These are phyloP conservation scores for Paraphysoderma sedebokerense DNA, from an alignment of 371 early-diverging fungal species.

Conservation along the genomic window DNA sequence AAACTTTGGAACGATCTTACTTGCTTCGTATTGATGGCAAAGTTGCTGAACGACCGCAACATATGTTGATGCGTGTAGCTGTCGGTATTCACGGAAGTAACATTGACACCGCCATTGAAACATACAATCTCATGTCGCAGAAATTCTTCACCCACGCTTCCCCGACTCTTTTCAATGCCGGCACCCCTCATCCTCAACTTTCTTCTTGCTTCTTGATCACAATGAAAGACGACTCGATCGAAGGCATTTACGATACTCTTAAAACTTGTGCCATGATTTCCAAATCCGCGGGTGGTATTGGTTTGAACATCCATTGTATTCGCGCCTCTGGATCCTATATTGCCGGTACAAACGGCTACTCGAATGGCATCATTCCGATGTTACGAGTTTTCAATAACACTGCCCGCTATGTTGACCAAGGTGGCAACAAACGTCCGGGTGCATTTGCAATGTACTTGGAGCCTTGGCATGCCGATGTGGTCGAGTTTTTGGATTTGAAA, in stretches of 20 bases:
- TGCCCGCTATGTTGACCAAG: slow-evolving; percentile 97
- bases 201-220: slow-evolving; percentile 93
- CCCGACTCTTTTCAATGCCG: slow-evolving; percentile 97
- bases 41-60: slow-evolving; percentile 94
- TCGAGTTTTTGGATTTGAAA: slow-evolving; percentile 93
- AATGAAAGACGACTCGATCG: slow-evolving; percentile 94
- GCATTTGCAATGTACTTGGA: slow-evolving; percentile 98
- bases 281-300: slow-evolving; percentile 98
- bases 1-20: slow-evolving; percentile 94
- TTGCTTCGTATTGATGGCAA: slow-evolving; percentile 70
- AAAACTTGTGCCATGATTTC: slow-evolving; percentile 95
- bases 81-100: slow-evolving; percentile 95
- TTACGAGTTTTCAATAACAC: slow-evolving; percentile 97
- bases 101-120: slow-evolving; percentile 84
- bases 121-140: slow-evolving; percentile 89
- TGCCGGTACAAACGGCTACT: slow-evolving; percentile 93
- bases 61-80: slow-evolving; percentile 97
- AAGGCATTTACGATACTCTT: slow-evolving; percentile 96
- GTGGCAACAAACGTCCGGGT: slow-evolving; percentile 98
- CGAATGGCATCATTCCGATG: slow-evolving; percentile 98
- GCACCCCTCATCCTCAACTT: slow-evolving; percentile 89
- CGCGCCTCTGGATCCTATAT: slow-evolving; percentile 91
- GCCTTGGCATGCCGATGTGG: slow-evolving; percentile 99
- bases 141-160: slow-evolving; percentile 97
- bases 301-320: slow-evolving; percentile 91